Evolutionary conservation across 2,329 filamentous ascomycete genomes (phyloP), one percentile per base, ranked within the genome.

Genomic region (Beauveria rudraprayagi): DNA sequence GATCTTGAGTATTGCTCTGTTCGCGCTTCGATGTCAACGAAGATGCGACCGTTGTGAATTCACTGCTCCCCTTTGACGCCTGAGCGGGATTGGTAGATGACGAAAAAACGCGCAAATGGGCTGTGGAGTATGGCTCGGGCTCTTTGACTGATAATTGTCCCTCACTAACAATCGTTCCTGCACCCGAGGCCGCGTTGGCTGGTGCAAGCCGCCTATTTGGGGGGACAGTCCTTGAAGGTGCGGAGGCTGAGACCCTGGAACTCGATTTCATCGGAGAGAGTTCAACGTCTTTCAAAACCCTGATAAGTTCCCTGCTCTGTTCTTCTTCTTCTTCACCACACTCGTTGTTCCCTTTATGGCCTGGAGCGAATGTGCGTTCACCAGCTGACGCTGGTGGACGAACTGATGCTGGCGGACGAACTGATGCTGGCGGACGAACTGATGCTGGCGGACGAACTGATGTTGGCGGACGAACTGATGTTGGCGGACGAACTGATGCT

Each of bases 21-120:
- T 37, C 22, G 17, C 54, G 26, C 14, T 51, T 59, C 34, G 56
- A n/a, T 4, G 37, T 14, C 7, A 24, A 66, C 46, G 70, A 69
- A 16, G 69, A 61, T 10, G 30, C 67, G 64, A 60, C 67, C 70
- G n/a, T 52, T 17, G 47, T 7, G 24, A 26, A 10, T 1, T 44
- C 56, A 40, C 34, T 26, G 28, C 26, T 47, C 16, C 28, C 40
- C 37, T 37, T 34, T 24, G 48, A 26, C 4, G 41, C 37, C 3
- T 14, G 40, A 16, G 11, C n/a, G 19, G 19, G 24, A 2, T 7
- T 34, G 16, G 6, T 19, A 10, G 41, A 46, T 14, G 47, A 34
- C 9, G 40, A 54, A 28, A 50, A 54, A 16, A 11, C 10, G 16
- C 16, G 28, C 4, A 50, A 53, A n/a, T 34, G 37, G 26, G 24